These are phyloP conservation scores for Gonapodya sp. DNA, from an alignment of 192 early-diverging fungal species.

Conservation along the genomic window DNA sequence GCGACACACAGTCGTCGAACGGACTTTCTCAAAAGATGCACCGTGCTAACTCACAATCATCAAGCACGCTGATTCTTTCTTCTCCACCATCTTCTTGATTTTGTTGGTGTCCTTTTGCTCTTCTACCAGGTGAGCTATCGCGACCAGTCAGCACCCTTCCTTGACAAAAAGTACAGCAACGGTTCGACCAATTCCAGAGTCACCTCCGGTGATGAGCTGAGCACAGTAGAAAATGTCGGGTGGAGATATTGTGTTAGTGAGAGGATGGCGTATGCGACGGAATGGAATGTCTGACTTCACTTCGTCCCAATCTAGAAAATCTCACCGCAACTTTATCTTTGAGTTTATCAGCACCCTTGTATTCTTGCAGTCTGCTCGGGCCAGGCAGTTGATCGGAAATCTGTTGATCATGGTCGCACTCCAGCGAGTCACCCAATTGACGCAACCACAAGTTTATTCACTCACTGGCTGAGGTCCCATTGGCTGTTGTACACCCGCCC, in stretches of 20 bases:
- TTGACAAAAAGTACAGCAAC: slow-evolving; percentile 39
- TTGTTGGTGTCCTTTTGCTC: slow-evolving; percentile 39
- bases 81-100: slow-evolving; percentile 28
- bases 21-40: neutral
- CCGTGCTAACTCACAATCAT: slow-evolving; percentile 16
- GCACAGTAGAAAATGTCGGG: slow-evolving; percentile 1
- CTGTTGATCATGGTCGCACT: neutral
- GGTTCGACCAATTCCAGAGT: slow-evolving; percentile 40
- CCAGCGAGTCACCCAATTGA: neutral
- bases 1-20: neutral
- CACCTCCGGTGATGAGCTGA: slow-evolving; percentile 18
- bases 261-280: neutral
- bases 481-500: neutral
- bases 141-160: slow-evolving; percentile 30
- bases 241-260: neutral
- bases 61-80: slow-evolving; percentile 26
- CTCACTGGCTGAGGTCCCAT: neutral
- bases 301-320: slow-evolving; percentile 23
- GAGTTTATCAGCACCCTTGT: slow-evolving; percentile 32
- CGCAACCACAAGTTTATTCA: neutral
- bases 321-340: slow-evolving; percentile 33
- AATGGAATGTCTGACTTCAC: neutral
- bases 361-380: slow-evolving; percentile 27
- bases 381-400: slow-evolving; percentile 27
- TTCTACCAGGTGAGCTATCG: slow-evolving; percentile 31